A percentile compares a stretch with the other conserved stretches of the same genome.
Evolutionary conservation across 2,329 filamentous ascomycete species (phyloP).

Genomic region (Fusarium nygamai): DNA sequence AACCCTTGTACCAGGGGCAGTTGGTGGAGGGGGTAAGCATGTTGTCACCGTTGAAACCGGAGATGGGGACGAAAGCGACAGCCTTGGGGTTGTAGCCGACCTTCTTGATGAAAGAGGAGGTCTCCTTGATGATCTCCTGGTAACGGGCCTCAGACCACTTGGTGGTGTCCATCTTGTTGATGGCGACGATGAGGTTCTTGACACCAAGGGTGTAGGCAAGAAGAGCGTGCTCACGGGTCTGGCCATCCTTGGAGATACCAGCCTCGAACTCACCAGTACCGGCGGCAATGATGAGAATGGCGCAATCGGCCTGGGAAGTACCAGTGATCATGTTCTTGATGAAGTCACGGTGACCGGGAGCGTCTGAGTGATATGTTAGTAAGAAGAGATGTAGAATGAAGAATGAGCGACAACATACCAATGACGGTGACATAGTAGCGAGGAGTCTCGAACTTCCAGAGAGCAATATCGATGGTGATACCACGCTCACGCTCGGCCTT

Average conservation of each 20-base stretch:
- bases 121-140: slow-evolving; percentile 99
- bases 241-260: slow-evolving; percentile 99
- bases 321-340: slow-evolving; percentile 99
- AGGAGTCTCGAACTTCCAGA: slow-evolving; percentile 99
- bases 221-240: slow-evolving; percentile 99
- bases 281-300: slow-evolving; percentile 99
- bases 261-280: slow-evolving; percentile 99
- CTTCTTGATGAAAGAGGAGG: slow-evolving; percentile 99
- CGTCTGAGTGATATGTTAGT: slow-evolving; percentile 68
- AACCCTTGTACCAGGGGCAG: slow-evolving; percentile 99
- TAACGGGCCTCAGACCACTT: slow-evolving; percentile 97
- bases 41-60: slow-evolving; percentile 99
- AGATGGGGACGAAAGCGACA: slow-evolving; percentile 99
- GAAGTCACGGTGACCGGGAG: slow-evolving; percentile 99
- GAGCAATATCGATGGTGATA: slow-evolving; percentile 99
- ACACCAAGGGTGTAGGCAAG: slow-evolving; percentile 99
- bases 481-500: slow-evolving; percentile 99
- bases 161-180: slow-evolving; percentile 99
- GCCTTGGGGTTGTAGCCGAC: slow-evolving; percentile 99
- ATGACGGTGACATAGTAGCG: slow-evolving; percentile 99
- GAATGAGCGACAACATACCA: slow-evolving; percentile 64
- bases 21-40: slow-evolving; percentile 91
- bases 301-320: slow-evolving; percentile 99
- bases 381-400: slow-evolving; percentile 5
- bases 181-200: slow-evolving; percentile 99